Evolutionary conservation across 305 asterid species (phyloP), one percentile per base, ranked within the genome.

Genomic region (Galium porrigens): DNA sequence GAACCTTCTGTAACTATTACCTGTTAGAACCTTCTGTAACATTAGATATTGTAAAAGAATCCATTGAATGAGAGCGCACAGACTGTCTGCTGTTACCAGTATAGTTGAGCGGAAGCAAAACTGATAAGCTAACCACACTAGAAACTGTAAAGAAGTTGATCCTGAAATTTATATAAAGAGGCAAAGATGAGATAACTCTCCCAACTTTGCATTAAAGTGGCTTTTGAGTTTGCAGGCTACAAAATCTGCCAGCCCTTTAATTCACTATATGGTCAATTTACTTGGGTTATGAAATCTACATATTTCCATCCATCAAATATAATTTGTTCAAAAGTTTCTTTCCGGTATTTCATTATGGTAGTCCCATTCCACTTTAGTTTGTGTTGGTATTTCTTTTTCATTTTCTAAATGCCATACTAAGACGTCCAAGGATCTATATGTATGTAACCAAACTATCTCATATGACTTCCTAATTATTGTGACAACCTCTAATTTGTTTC

Each of bases 31-130:
- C 96, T 18, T 76, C 75, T 64, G 55, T 69, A 69, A 88, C 83
- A 74, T 83, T 88, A 3, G 98, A 83, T 81, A 91, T 88, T 4
- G 96, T 84, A 75, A 88, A 85, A 65, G 87, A 75, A 75, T 88
- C 94, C 94, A 84, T 65, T 63, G 89, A 79, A 74, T 79, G 79
- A 42, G 79, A 74, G 55, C 68, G 72, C 15, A 68, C 67, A 1
- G 81, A 56, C 5, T 74, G 73, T 63, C 76, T 75, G 53, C 62
- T 74, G 67, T 61, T 67, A 10, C 95, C 95, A 49, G 84, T 54
- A 72, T 84, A 86, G 77, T 91, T 91, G 9, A 91, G 72, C 1
- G 98, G 96, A 69, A 91, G 86, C 73, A 88, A 77, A 34, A 88
- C 58, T 57, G 84, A 63, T 60, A 85, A 44, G 65, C 96, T 94